These are phyloP conservation scores for Tylopilus cervinicoccineus DNA, from an alignment of 768 basidiomycete genomes.

Conservation along the genomic window DNA sequence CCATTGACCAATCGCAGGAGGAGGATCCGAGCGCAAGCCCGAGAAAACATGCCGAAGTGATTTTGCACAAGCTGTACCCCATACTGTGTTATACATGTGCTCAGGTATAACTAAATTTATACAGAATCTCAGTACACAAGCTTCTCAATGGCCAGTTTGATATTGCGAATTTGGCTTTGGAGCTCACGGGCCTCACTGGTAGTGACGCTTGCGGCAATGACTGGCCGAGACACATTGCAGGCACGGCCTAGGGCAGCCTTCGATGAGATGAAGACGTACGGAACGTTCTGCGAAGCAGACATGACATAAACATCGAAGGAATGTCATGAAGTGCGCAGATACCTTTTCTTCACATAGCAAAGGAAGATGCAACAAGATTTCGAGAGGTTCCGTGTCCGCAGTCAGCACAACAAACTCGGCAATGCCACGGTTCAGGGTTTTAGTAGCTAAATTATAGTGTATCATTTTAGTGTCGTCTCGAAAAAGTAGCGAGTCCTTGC, in stretches of 20 bases:
- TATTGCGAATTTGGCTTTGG: slow-evolving; percentile 78
- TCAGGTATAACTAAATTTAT: slow-evolving; percentile 9
- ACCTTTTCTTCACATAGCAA: slow-evolving; percentile 98
- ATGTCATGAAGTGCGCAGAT: neutral
- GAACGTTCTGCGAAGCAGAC: slow-evolving; percentile 68
- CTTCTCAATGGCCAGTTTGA: slow-evolving; percentile 83
- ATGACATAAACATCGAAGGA: neutral
- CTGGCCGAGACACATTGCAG: slow-evolving; percentile 91
- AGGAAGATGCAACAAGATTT: slow-evolving; percentile 95
- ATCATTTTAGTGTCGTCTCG: slow-evolving; percentile 9
- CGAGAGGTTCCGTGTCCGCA: slow-evolving; percentile 94
- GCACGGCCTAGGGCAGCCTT: slow-evolving; percentile 96
- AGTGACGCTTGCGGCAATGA: slow-evolving; percentile 95
- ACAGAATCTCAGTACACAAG: slow-evolving; percentile 38
- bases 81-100: slow-evolving; percentile 8
- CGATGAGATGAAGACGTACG: slow-evolving; percentile 91
- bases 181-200: slow-evolving; percentile 93
- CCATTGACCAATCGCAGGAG: slow-evolving; percentile 44
- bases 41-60: slow-evolving; percentile 86
- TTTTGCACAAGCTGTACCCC: neutral
- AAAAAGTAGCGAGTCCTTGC: neutral
- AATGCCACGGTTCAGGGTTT: slow-evolving; percentile 96
- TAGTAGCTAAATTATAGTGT: slow-evolving; percentile 63
- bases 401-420: slow-evolving; percentile 98
- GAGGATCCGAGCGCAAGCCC: slow-evolving; percentile 79